Evolutionary conservation across 2,329 filamentous ascomycete species (phyloP).

Genomic region (Aspergillus latus): DNA sequence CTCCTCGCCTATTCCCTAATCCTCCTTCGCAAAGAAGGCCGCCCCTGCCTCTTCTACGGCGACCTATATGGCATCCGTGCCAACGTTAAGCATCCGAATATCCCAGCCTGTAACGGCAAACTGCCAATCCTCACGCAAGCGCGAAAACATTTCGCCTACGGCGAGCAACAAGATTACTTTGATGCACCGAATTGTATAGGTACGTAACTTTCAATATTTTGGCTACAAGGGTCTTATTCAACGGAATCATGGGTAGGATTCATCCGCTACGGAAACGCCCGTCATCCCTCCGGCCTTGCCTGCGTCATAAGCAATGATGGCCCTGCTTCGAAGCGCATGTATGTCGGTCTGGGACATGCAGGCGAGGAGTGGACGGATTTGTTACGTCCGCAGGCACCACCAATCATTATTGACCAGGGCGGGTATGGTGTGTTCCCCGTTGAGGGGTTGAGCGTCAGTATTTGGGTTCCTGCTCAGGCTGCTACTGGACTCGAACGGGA

Average conservation of each 20-base stretch:
- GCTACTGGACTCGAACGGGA: background rate
- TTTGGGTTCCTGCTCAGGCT: constrained; percentile 57
- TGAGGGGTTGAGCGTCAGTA: constrained; percentile 54
- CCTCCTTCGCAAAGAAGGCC: constrained; percentile 62
- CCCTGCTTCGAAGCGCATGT: constrained; percentile 58
- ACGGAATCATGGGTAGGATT: constrained; percentile 40
- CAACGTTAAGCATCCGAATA: constrained; percentile 44
- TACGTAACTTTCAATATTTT: constrained; percentile 2
- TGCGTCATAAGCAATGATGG: constrained; percentile 58
- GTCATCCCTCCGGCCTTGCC: constrained; percentile 54
- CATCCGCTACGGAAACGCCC: constrained; percentile 52
- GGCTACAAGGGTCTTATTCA: no score
- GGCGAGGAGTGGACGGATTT: constrained; percentile 67
- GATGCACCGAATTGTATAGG: constrained; percentile 62
- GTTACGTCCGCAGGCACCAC: constrained; percentile 50
- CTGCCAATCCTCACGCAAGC: constrained; percentile 62
- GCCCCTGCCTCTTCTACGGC: constrained; percentile 69
- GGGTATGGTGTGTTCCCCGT: constrained; percentile 62
- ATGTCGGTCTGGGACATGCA: constrained; percentile 57
- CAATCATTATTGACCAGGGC: constrained; percentile 57
- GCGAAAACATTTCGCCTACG: constrained; percentile 66
- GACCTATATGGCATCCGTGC: constrained; percentile 63
- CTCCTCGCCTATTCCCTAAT: constrained; percentile 72
- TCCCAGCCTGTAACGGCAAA: constrained; percentile 54
- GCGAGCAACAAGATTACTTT: constrained; percentile 64